Conservation (phyloP, 345 rosid genomes). For the Rhodomyrtus tomentosa region DNA sequence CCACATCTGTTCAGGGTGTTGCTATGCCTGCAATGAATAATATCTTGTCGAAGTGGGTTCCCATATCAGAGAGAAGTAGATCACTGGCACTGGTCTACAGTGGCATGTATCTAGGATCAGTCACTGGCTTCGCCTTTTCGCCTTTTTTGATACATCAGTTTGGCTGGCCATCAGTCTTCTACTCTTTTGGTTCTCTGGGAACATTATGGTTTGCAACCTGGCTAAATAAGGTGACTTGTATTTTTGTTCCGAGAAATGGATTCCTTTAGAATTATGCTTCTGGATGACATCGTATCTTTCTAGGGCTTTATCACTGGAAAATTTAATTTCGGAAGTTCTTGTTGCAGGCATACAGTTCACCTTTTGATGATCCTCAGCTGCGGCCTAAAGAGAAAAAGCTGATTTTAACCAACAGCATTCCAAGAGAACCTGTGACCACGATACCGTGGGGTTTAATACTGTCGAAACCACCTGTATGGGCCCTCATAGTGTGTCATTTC, state of each 20-base stretch:
- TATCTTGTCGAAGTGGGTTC: constrained; percentile 88
- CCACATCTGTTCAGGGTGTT: constrained; percentile 55
- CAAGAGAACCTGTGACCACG: constrained; percentile 62
- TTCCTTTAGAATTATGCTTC: neutral
- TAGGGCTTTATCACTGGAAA: neutral
- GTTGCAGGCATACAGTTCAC: constrained; percentile 76
- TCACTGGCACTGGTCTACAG: constrained; percentile 86
- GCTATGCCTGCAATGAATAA: constrained; percentile 99
- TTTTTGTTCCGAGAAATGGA: neutral
- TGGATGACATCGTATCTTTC: neutral
- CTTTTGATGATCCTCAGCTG: constrained; percentile 60
- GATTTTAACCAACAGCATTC: constrained; percentile 33
- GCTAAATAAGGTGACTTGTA: constrained; percentile 56
- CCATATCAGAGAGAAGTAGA: constrained; percentile 87
- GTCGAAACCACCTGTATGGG: constrained; percentile 89
- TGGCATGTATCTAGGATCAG: constrained; percentile 94
- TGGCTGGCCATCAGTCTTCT: constrained; percentile 97
- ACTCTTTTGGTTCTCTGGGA: constrained; percentile 89
- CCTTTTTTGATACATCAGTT: constrained; percentile 78
- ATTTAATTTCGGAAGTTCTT: constrained; percentile 2
- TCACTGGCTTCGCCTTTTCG: constrained; percentile 89
- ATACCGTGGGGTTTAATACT: constrained; percentile 81
- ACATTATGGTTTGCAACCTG: constrained; percentile 72
- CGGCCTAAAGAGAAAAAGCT: constrained; percentile 60
- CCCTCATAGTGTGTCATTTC: constrained; percentile 70